These are phyloP conservation scores for Inga leiocalycina DNA, from an alignment of 306 rosid species.

Conservation along the genomic window DNA sequence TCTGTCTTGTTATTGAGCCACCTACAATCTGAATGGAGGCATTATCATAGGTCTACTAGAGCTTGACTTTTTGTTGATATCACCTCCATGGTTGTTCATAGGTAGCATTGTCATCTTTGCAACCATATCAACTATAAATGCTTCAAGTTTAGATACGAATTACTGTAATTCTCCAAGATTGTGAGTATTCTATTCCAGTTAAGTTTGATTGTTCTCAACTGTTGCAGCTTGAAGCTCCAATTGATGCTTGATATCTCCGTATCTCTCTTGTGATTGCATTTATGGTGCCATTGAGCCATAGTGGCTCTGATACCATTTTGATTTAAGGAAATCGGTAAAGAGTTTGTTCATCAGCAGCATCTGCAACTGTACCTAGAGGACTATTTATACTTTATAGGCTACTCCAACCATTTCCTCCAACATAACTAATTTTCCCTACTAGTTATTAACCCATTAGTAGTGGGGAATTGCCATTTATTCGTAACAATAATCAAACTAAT, in stretches of 20 bases:
- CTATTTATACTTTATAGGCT: neutral
- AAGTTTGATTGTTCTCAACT: neutral
- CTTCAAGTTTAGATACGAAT: neutral
- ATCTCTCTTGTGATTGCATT: neutral
- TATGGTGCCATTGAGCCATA: neutral
- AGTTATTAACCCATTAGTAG: neutral
- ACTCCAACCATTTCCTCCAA: neutral
- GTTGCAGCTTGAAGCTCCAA: neutral
- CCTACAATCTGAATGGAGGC: neutral
- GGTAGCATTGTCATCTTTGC: neutral
- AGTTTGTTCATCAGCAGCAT: neutral
- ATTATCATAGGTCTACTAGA: neutral
- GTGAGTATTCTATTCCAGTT: neutral
- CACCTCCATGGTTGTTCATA: neutral
- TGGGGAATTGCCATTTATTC: neutral
- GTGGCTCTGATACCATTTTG: neutral
- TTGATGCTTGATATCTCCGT: neutral
- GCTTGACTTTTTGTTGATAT: neutral
- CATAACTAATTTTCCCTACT: neutral
- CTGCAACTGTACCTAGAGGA: neutral
- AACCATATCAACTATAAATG: neutral
- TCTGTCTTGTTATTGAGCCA: neutral
- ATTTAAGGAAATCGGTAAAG: neutral
- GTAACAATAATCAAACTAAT: neutral
- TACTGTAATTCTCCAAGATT: neutral